Conservation (phyloP, 2,329 filamentous ascomycete species). For the Clonostachys rhizophaga region DNA sequence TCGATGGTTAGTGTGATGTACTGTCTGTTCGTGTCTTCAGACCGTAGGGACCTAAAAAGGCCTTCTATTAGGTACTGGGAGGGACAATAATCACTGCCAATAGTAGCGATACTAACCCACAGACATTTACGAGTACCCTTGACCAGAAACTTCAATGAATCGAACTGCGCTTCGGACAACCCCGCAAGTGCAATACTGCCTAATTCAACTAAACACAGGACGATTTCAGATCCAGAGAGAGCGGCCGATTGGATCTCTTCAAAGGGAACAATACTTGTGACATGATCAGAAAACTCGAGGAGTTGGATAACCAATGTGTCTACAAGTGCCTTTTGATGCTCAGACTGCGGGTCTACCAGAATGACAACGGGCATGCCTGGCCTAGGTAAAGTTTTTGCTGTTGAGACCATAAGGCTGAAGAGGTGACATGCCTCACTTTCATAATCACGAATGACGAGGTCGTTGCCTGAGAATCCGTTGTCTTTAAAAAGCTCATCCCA, state of each 20-base stretch:
- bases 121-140: not conserved
- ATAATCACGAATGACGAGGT: slow-evolving; percentile 2
- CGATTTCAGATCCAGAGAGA: too few relatives aligned
- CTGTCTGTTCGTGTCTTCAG: not conserved
- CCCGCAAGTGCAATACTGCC: not conserved
- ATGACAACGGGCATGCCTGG: too few relatives aligned
- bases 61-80: not conserved
- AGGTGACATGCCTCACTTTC: not conserved
- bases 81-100: not conserved
- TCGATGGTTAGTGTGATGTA: not conserved
- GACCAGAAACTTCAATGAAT: not conserved
- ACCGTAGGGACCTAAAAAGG: not conserved
- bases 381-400: not conserved
- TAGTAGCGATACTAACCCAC: not conserved
- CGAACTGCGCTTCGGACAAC: not conserved
- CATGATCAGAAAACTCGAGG: too few relatives aligned
- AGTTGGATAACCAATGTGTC: too few relatives aligned
- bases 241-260: too few relatives aligned
- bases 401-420: slow-evolving; percentile 2
- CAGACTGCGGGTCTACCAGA: too few relatives aligned
- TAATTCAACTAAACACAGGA: too few relatives aligned
- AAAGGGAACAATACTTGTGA: too few relatives aligned
- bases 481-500: slow-evolving; percentile 7
- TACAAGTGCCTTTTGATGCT: too few relatives aligned
- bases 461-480: slow-evolving; percentile 3